These are phyloP conservation scores for Brassica juncea DNA, from an alignment of 345 rosid species.

Conservation along the genomic window DNA sequence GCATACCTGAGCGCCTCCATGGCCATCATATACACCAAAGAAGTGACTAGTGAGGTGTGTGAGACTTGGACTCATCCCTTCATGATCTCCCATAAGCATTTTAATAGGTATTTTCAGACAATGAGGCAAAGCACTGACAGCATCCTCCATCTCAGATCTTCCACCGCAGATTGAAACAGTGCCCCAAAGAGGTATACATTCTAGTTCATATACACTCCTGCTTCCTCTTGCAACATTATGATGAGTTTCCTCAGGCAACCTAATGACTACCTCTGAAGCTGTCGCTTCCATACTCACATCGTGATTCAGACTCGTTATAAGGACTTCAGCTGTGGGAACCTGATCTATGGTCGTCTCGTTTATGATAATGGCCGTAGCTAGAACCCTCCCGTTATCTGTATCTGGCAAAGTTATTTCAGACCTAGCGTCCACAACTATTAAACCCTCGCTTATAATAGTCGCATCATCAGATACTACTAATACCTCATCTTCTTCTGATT, in stretches of 20 bases:
- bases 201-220: constrained; percentile 78
- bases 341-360: constrained; percentile 58
- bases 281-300: constrained; percentile 46
- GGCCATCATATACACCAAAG: constrained; percentile 92
- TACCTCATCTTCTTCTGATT: constrained; percentile 56
- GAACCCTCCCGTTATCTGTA: constrained; percentile 49
- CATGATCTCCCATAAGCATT: constrained; percentile 70
- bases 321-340: constrained; percentile 64
- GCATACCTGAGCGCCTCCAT: constrained; percentile 89
- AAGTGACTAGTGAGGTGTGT: constrained; percentile 78
- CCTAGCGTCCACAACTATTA: constrained; percentile 56
- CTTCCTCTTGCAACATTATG: constrained; percentile 46
- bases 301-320: constrained; percentile 53
- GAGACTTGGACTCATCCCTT: constrained; percentile 63
- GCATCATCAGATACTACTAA: constrained; percentile 42
- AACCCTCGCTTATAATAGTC: constrained; percentile 53
- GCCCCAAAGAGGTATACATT: constrained; percentile 90
- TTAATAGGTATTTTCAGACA: constrained; percentile 74
- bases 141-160: constrained; percentile 94
- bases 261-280: constrained; percentile 63
- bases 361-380: constrained; percentile 67
- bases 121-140: constrained; percentile 51
- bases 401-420: constrained; percentile 58
- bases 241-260: constrained; percentile 59
- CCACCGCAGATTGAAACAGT: constrained; percentile 68